Evolutionary conservation across 352 stramenopile species (phyloP).

Genomic region (Phytophthora hybrid): DNA sequence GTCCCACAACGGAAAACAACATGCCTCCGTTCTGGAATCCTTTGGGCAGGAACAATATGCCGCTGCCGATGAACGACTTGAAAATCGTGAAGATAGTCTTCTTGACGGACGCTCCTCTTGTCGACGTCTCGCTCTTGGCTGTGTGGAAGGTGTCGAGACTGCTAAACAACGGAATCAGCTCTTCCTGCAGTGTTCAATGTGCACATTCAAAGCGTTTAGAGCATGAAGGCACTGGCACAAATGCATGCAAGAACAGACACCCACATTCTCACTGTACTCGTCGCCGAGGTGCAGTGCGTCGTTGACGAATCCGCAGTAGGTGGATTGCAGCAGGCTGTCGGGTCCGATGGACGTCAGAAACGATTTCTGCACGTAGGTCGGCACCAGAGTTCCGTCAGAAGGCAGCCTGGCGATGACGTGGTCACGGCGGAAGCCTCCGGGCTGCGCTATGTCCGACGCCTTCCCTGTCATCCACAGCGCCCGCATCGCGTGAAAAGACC

Average conservation of each 20-base stretch:
- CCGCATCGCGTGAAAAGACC: background rate
- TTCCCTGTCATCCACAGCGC: constrained; percentile 31
- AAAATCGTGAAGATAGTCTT: constrained; percentile 75
- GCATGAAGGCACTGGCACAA: background rate
- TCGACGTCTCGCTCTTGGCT: constrained; percentile 27
- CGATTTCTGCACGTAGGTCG: constrained; percentile 43
- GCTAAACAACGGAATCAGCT: constrained; percentile 31
- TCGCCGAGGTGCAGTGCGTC: constrained; percentile 51
- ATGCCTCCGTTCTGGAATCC: constrained; percentile 74
- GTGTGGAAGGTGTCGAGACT: constrained; percentile 13
- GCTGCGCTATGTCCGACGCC: constrained; percentile 53
- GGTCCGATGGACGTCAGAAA: constrained; percentile 49
- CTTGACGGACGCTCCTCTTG: constrained; percentile 36
- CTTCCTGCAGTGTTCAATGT: constrained; percentile 12
- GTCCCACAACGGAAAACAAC: constrained; percentile 59
- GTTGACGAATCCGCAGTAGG: constrained; percentile 53
- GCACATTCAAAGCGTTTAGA: background rate
- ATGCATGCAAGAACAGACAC: background rate
- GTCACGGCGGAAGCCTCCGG: constrained; percentile 57
- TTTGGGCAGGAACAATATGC: constrained; percentile 69
- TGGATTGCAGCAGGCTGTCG: constrained; percentile 45
- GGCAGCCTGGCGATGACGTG: constrained; percentile 49
- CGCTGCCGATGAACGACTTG: constrained; percentile 74
- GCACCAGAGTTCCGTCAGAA: constrained; percentile 18
- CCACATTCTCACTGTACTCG: constrained; percentile 46